phyloP scores from a whole-genome alignment of 1,284 basidiomycete species.

The Ceratobasidium sp. region DNA sequence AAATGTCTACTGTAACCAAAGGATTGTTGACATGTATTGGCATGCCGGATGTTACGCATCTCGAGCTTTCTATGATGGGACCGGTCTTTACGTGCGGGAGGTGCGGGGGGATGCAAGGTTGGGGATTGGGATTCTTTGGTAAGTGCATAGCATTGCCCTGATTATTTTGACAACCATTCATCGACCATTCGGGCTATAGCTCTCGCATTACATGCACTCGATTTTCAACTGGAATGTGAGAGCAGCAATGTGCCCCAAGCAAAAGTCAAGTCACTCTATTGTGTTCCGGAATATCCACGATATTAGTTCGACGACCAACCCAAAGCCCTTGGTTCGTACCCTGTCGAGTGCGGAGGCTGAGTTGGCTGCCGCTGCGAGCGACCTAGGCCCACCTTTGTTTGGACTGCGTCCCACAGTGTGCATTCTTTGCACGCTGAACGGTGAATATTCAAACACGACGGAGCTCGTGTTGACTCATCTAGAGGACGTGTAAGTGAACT shows the following conservation, averaged over 20 bases:
- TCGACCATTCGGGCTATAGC: not conserved
- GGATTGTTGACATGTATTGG: not conserved
- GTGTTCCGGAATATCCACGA: constrained; percentile 7
- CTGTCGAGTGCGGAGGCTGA: constrained; percentile 1
- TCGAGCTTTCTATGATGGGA: not conserved
- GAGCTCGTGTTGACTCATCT: too few species aligned
- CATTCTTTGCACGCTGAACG: too few species aligned
- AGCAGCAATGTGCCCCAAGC: too few species aligned
- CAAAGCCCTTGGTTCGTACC: not conserved
- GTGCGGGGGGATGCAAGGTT: too few species aligned
- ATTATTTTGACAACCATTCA: too few species aligned
- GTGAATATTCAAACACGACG: too few species aligned
- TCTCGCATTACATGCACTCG: not conserved
- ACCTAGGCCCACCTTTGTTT: too few species aligned
- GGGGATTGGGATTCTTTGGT: too few species aligned
- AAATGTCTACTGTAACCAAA: not conserved
- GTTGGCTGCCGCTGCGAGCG: too few species aligned
- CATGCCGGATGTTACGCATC: not conserved
- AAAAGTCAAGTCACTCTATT: not conserved
- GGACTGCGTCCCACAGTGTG: too few species aligned
- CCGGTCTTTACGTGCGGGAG: not conserved
- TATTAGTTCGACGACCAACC: not conserved
- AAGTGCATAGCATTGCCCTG: too few species aligned
- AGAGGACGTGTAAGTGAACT: too few species aligned
- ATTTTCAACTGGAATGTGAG: not conserved